Conservation (phyloP, 371 early-diverging fungal genomes). For the Fennellomyces sp. region DNA sequence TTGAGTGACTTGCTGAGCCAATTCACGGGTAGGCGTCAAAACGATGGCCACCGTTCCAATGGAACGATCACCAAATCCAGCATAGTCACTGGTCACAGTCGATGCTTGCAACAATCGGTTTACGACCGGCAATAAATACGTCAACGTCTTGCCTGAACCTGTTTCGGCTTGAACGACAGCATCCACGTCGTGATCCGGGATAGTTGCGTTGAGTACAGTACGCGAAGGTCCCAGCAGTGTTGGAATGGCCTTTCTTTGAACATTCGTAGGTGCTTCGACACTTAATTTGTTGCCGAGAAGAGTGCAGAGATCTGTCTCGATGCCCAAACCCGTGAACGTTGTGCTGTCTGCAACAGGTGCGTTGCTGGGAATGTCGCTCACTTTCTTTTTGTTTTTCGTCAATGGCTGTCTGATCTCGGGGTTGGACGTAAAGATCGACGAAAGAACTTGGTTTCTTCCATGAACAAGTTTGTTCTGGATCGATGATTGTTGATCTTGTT, state of each 20-base stretch:
- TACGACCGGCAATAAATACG: slow-evolving; percentile 91
- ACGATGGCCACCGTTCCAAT: slow-evolving; percentile 84
- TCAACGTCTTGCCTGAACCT: slow-evolving; percentile 98
- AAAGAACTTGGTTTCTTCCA: slow-evolving; percentile 55
- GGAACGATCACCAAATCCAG: slow-evolving; percentile 38
- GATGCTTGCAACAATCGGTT: slow-evolving; percentile 51
- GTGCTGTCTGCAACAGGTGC: slow-evolving; percentile 55
- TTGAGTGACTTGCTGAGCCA: slow-evolving; percentile 93
- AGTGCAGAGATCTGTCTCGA: slow-evolving; percentile 66
- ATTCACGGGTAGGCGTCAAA: slow-evolving; percentile 96
- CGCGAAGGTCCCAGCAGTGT: slow-evolving; percentile 55
- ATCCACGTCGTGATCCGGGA: slow-evolving; percentile 63
- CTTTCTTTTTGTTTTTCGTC: slow-evolving; percentile 23
- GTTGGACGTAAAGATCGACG: slow-evolving; percentile 63
- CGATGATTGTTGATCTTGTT: slow-evolving; percentile 13
- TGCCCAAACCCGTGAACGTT: slow-evolving; percentile 76
- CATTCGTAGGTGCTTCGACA: slow-evolving; percentile 69
- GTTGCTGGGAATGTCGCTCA: slow-evolving; percentile 53
- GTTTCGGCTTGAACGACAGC: slow-evolving; percentile 94
- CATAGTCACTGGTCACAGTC: slow-evolving; percentile 26
- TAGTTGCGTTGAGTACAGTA: slow-evolving; percentile 24
- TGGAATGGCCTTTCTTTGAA: slow-evolving; percentile 76
- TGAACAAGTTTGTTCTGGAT: slow-evolving; percentile 48
- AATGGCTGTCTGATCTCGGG: slow-evolving; percentile 45
- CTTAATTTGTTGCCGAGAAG: slow-evolving; percentile 68